Evolutionary conservation across 139 green algal species (phyloP), one percentile per base, ranked within the genome.

Genomic region (Yamagishiella unicocca): DNA sequence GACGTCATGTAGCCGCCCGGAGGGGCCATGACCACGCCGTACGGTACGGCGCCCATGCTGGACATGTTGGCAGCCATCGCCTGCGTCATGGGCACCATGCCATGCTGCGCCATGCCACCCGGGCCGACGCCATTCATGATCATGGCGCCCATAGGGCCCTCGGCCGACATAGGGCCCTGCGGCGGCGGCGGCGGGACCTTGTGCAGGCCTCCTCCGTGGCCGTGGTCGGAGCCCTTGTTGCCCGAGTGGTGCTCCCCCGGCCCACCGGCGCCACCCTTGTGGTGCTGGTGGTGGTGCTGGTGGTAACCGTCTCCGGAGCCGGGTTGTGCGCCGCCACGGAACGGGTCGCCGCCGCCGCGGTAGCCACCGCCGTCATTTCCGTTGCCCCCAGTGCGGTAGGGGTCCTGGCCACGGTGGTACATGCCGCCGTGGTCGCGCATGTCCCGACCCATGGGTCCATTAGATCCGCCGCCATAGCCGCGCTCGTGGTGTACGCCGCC

Each of bases 131-230:
- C 42, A 27, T 84, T 84, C 5, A 84, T 42, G 2, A 76, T 64
- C 31, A 87, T 58, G 24, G 35, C 1, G 46, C 46, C 46, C 67
- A 81, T 71, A 45, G 66, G 43, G 46, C 81, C 81, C 31, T 75
- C 61, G 10, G 40, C 38, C 25, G 40, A 2, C 38, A 75, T 62
- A 17, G 81, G 45, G 45, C 43, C 80, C 64, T 86, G 81, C 50
- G 64, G 81, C 50, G 67, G 82, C 82, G 82, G 67, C 50, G 67
- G 66, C 14, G 67, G 82, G 37, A 86, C 66, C 42, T 86, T 86
- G 82, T 87, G 82, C 67, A 87, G 37, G 1, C 66, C 82, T 33
- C 67, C 53, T 35, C 54, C 76, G 35, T 8, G 33, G 33, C 22
- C 35, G 50, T 70, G 24, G 35, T 55, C 45, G 43, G 35, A 62